These are phyloP conservation scores for Inga laurina DNA, from an alignment of 306 rosid genomes.

Conservation along the genomic window DNA sequence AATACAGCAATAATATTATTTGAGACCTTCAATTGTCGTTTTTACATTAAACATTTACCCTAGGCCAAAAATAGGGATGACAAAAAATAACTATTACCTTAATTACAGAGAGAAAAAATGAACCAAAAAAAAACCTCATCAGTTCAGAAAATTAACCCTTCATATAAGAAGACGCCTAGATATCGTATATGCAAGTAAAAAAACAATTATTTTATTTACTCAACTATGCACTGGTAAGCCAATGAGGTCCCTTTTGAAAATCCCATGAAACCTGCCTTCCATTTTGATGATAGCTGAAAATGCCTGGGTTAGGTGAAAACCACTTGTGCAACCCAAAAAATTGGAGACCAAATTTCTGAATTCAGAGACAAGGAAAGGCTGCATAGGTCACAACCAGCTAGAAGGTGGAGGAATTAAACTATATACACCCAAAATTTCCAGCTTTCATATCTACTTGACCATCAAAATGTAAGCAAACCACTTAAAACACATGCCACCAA, in stretches of 20 bases:
- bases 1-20: not conserved
- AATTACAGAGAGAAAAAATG: conserved; percentile 17
- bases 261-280: not conserved
- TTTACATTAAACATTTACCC: not conserved
- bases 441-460: not conserved
- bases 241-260: not conserved
- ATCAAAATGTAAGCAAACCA: not conserved
- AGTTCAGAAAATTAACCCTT: not conserved
- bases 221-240: not conserved
- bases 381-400: not conserved
- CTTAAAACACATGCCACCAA: not conserved
- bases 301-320: not conserved
- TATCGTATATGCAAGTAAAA: not conserved
- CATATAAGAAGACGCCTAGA: not conserved
- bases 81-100: conserved; percentile 1
- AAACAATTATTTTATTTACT: not conserved
- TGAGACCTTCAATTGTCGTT: conserved; percentile 6
- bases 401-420: not conserved
- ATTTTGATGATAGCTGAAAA: not conserved
- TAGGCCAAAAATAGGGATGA: not conserved
- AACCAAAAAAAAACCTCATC: conserved; percentile 22
- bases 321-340: not conserved
- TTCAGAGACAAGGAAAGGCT: not conserved
- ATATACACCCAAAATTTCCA: not conserved
- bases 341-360: not conserved